A percentile compares a stretch with the other conserved stretches of the same genome.
These are phyloP conservation scores for Cladosporium velox DNA, from an alignment of 2,329 filamentous ascomycete genomes.

Conservation along the genomic window DNA sequence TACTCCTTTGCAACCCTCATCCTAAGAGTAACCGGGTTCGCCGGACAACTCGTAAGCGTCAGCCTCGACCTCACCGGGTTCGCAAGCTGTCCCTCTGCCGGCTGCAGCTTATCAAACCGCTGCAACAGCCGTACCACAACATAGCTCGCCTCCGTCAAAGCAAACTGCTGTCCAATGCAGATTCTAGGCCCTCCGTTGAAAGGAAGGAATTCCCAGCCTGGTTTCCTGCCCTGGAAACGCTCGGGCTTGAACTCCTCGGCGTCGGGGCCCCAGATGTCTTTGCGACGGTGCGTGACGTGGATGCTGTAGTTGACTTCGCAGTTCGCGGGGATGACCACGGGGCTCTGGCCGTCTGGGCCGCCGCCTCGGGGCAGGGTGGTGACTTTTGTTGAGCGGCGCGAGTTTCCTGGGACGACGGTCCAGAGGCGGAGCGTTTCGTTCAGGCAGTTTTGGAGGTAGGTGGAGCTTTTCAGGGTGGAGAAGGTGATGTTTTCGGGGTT, in stretches of 20 bases:
- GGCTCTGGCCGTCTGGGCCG: constrained; percentile 54
- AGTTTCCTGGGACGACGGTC: constrained; percentile 76
- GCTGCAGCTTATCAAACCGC: constrained; percentile 35
- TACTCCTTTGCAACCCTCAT: constrained; percentile 29
- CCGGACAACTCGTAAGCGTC: constrained; percentile 35
- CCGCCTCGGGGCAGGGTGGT: constrained; percentile 71
- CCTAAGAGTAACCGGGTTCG: constrained; percentile 29
- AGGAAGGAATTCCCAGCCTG: constrained; percentile 40
- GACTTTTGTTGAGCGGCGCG: constrained; percentile 68
- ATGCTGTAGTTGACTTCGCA: constrained; percentile 36
- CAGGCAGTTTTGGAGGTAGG: constrained; percentile 55
- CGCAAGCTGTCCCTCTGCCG: constrained; percentile 27
- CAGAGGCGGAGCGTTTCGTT: constrained; percentile 71
- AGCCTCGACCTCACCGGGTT: constrained; percentile 28
- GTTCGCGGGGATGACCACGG: constrained; percentile 49
- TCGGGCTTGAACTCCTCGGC: constrained; percentile 43
- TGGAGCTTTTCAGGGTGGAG: constrained; percentile 67
- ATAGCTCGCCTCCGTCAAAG: constrained; percentile 45
- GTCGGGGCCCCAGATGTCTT: constrained; percentile 42
- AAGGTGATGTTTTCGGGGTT: constrained; percentile 51
- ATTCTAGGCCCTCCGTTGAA: constrained; percentile 55
- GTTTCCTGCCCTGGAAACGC: constrained; percentile 34
- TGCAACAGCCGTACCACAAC: constrained; percentile 36
- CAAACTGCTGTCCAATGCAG: constrained; percentile 82
- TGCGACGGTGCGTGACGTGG: constrained; percentile 41